phyloP scores from a whole-genome alignment of 257 asterid species.

The Parsonsia alboflavescens region DNA sequence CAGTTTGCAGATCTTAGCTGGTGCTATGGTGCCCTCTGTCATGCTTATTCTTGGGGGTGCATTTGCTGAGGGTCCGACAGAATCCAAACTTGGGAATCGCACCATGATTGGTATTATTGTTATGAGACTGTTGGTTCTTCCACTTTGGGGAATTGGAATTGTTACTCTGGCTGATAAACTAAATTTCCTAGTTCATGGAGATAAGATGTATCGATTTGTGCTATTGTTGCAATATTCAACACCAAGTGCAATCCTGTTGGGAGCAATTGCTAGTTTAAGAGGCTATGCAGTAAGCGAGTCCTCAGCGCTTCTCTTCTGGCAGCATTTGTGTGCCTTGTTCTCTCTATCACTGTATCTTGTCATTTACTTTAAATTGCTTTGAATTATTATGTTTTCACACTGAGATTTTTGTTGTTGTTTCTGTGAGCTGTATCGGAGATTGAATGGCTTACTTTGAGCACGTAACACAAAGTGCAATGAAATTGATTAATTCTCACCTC shows the following conservation, averaged over 20 bases:
- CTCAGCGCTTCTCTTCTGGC: constrained; percentile 45
- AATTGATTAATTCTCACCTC: background rate
- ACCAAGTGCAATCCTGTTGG: constrained; percentile 40
- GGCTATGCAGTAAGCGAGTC: constrained; percentile 43
- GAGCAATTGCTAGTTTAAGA: constrained; percentile 43
- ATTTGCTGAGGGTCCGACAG: constrained; percentile 41
- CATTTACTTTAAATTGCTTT: constrained; percentile 27
- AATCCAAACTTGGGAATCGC: constrained; percentile 36
- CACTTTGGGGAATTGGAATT: constrained; percentile 35
- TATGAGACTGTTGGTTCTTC: constrained; percentile 35
- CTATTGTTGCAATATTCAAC: constrained; percentile 37
- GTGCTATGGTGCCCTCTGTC: constrained; percentile 42
- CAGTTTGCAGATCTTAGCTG: constrained; percentile 38
- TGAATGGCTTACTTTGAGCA: constrained; percentile 3
- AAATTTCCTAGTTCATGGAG: constrained; percentile 27
- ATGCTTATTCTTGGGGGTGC: constrained; percentile 47
- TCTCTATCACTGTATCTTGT: constrained; percentile 33
- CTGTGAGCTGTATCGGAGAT: background rate
- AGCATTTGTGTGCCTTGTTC: constrained; percentile 33
- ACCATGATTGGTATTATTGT: constrained; percentile 36
- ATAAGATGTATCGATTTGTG: constrained; percentile 35
- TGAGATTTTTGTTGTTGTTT: background rate
- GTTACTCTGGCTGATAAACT: constrained; percentile 29
- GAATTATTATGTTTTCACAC: background rate
- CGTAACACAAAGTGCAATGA: background rate